A percentile compares a stretch with the other conserved stretches of the same genome.
Conservation (phyloP, 495 filamentous ascomycete genomes). For the Talaromyces borbonicus region DNA sequence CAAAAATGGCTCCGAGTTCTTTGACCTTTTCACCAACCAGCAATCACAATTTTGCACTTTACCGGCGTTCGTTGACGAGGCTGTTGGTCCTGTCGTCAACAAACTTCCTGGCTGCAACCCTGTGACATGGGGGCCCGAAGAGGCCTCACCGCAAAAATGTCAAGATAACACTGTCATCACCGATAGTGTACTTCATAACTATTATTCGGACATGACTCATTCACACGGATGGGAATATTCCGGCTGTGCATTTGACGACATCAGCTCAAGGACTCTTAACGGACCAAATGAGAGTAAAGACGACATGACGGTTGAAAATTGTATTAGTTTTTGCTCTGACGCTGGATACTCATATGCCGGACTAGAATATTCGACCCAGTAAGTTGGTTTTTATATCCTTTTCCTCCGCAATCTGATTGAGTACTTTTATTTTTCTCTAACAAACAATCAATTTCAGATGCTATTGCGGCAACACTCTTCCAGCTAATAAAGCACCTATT, state of each 20-base stretch:
- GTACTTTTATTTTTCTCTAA: not conserved
- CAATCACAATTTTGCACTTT: slow-evolving; percentile 36
- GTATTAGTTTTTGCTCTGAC: slow-evolving; percentile 12
- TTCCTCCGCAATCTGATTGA: not conserved
- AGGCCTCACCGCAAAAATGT: slow-evolving; percentile 10
- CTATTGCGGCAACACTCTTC: slow-evolving; percentile 15
- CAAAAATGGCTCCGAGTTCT: slow-evolving; percentile 23
- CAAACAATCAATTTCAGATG: slow-evolving; percentile 7
- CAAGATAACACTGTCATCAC: not conserved
- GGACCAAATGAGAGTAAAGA: slow-evolving; percentile 2
- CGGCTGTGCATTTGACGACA: slow-evolving; percentile 32
- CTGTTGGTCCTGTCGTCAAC: slow-evolving; percentile 25
- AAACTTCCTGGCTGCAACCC: slow-evolving; percentile 36
- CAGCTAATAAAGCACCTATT: slow-evolving; percentile 11
- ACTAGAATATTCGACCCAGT: slow-evolving; percentile 12
- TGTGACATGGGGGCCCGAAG: slow-evolving; percentile 18
- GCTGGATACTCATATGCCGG: slow-evolving; percentile 14
- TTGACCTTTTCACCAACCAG: slow-evolving; percentile 27
- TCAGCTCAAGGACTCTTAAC: slow-evolving; percentile 5
- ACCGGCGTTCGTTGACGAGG: slow-evolving; percentile 27
- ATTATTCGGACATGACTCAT: slow-evolving; percentile 8
- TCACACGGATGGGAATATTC: slow-evolving; percentile 39
- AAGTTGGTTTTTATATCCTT: not conserved
- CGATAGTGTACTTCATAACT: not conserved
- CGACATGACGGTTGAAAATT: slow-evolving; percentile 16